Conservation (phyloP, 805 yeast genomes). For the Zygoascus biomembranicola region DNA sequence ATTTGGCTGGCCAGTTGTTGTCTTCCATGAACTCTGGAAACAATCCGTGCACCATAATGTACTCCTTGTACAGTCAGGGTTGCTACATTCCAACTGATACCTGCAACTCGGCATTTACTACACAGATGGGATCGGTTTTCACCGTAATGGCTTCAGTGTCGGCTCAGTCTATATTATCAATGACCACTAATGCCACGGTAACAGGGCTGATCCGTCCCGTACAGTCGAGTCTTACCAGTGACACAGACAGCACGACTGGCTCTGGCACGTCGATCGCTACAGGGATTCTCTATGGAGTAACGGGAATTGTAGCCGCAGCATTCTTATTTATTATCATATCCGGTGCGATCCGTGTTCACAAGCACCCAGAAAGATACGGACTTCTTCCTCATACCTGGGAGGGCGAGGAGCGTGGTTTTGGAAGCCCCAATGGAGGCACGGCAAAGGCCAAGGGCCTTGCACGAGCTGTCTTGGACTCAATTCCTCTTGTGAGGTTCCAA, state of each 20-base stretch:
- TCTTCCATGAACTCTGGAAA: constrained; percentile 10
- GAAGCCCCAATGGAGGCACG: constrained; percentile 10
- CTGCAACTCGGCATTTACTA: constrained; percentile 5
- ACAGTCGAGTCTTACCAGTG: neutral
- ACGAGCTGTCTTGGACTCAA: constrained; percentile 29
- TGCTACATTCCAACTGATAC: constrained; percentile 16
- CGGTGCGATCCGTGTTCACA: constrained; percentile 28
- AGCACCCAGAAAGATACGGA: constrained; percentile 30
- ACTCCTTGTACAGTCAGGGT: constrained; percentile 14
- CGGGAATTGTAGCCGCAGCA: constrained; percentile 24
- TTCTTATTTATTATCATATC: constrained; percentile 24
- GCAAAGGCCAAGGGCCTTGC: constrained; percentile 29
- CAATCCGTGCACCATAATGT: constrained; percentile 18
- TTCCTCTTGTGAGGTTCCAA: constrained; percentile 24
- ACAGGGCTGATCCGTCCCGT: neutral
- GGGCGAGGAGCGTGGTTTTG: constrained; percentile 8
- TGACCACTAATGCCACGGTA: neutral
- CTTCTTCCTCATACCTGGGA: constrained; percentile 8
- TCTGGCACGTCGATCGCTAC: constrained; percentile 19
- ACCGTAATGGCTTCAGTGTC: constrained; percentile 13
- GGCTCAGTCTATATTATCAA: constrained; percentile 3
- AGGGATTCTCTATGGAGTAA: constrained; percentile 24
- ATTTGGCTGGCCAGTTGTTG: constrained; percentile 12
- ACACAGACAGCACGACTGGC: neutral
- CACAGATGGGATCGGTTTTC: constrained; percentile 20